A percentile compares a stretch with the other conserved stretches of the same genome.
These are phyloP conservation scores for Alternaria brassicae DNA, from an alignment of 2,329 filamentous ascomycete genomes.

Conservation along the genomic window DNA sequence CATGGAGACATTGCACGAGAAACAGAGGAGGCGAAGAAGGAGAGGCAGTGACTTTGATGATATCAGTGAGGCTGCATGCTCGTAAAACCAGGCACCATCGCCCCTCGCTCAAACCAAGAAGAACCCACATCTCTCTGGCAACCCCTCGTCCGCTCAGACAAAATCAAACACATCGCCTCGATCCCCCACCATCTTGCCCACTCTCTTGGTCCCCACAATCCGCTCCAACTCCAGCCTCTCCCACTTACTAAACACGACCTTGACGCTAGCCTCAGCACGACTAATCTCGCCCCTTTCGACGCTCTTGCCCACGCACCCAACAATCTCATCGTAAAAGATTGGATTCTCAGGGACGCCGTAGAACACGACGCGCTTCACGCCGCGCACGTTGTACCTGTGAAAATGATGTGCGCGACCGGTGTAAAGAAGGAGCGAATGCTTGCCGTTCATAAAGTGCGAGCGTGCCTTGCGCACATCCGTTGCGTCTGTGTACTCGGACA, in stretches of 20 bases:
- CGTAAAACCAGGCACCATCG: no score
- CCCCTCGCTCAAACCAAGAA: no score
- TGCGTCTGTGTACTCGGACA: constrained; percentile 86
- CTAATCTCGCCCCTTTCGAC: constrained; percentile 65
- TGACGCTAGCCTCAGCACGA: constrained; percentile 57
- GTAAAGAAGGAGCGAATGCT: constrained; percentile 85
- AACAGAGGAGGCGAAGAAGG: no score
- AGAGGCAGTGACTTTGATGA: no score
- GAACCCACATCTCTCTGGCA: no score
- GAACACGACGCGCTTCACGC: constrained; percentile 84
- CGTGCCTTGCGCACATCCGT: constrained; percentile 82
- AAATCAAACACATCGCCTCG: constrained; percentile 94
- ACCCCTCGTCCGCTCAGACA: constrained; percentile 67
- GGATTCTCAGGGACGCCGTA: constrained; percentile 92
- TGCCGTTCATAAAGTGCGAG: constrained; percentile 83
- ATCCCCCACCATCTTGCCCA: constrained; percentile 83
- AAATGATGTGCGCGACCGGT: constrained; percentile 98
- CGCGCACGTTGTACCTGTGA: constrained; percentile 81
- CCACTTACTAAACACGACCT: constrained; percentile 80
- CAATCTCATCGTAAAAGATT: constrained; percentile 78
- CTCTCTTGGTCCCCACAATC: constrained; percentile 80
- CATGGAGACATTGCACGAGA: no score
- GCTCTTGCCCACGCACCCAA: constrained; percentile 67
- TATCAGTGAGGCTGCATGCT: no score
- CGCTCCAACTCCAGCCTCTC: constrained; percentile 89